phyloP scores from a whole-genome alignment of 2,329 filamentous ascomycete species.

The Calycina marina region DNA sequence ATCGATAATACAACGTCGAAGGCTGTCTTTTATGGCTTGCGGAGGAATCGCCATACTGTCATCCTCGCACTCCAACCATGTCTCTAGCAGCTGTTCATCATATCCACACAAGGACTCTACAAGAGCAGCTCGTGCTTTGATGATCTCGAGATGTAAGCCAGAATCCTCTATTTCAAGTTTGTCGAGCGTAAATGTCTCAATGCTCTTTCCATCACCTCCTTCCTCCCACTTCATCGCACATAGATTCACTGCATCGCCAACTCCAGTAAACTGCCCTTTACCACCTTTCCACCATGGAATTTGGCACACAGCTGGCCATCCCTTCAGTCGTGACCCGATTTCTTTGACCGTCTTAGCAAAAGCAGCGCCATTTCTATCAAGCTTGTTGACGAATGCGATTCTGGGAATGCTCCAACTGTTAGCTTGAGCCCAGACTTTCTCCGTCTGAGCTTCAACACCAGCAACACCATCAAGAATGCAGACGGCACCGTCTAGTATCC shows the following conservation, averaged over 20 bases:
- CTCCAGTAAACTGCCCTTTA: slow-evolving; percentile 63
- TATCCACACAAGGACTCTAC: slow-evolving; percentile 78
- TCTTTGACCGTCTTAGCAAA: slow-evolving; percentile 80
- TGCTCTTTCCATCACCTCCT: slow-evolving; percentile 47
- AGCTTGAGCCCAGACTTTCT: slow-evolving; percentile 89
- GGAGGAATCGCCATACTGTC: slow-evolving; percentile 54
- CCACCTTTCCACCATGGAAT: slow-evolving; percentile 80
- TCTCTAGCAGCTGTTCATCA: slow-evolving; percentile 74
- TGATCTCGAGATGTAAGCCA: slow-evolving; percentile 49
- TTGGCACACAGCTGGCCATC: slow-evolving; percentile 83
- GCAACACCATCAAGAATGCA: slow-evolving; percentile 87
- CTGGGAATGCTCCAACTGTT: slow-evolving; percentile 74
- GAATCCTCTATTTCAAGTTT: slow-evolving; percentile 35
- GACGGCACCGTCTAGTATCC: slow-evolving; percentile 79
- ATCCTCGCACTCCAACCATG: slow-evolving; percentile 64
- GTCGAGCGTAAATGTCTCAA: slow-evolving; percentile 39
- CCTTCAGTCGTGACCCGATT: slow-evolving; percentile 62
- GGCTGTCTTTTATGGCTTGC: slow-evolving; percentile 52
- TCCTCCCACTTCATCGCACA: slow-evolving; percentile 61
- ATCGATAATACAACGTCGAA: slow-evolving; percentile 56
- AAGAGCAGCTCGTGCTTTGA: slow-evolving; percentile 59
- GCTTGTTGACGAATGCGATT: slow-evolving; percentile 71
- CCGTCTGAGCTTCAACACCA: slow-evolving; percentile 91
- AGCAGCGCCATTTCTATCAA: slow-evolving; percentile 66
- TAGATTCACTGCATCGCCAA: slow-evolving; percentile 70